A percentile compares a stretch with the other conserved stretches of the same genome.
Conservation (phyloP, 169 alveolate species). For the Eimeria acervulina region DNA sequence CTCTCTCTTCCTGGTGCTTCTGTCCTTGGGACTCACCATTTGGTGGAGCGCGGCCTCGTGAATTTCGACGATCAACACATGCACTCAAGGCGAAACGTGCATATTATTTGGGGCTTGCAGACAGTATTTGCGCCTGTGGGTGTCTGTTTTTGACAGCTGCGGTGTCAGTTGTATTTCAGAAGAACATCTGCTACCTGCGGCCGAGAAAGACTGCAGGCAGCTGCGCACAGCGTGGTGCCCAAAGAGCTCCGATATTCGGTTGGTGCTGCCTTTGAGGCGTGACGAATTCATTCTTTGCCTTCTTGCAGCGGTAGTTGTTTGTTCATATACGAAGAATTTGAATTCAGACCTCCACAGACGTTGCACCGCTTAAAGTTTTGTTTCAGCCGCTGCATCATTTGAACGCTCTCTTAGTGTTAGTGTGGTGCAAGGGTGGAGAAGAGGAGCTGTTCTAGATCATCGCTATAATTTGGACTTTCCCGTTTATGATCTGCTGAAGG, state of each 20-base stretch:
- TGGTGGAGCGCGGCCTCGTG: constrained; percentile 51
- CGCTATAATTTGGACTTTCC: too few species aligned
- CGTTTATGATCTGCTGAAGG: too few species aligned
- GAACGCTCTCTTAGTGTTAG: background rate
- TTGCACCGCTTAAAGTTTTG: background rate
- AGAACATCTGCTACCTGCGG: background rate
- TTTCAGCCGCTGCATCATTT: background rate
- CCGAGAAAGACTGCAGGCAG: background rate
- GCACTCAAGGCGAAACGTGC: background rate
- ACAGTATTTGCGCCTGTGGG: background rate
- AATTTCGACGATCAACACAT: background rate
- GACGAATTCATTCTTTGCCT: background rate
- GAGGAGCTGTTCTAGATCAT: too few species aligned
- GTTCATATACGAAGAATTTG: background rate
- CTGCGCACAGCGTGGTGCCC: background rate
- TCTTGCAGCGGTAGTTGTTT: too few species aligned
- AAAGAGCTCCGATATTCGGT: background rate
- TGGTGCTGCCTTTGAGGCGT: background rate
- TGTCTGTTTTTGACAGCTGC: background rate
- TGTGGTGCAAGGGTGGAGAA: too few species aligned
- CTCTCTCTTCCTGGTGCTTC: constrained; percentile 1
- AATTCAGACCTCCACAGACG: background rate
- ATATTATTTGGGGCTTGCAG: background rate
- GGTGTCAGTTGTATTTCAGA: background rate
- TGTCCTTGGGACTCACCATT: constrained; percentile 7